phyloP scores from a whole-genome alignment of 2,329 filamentous ascomycete species.

The Didymella glomerata region DNA sequence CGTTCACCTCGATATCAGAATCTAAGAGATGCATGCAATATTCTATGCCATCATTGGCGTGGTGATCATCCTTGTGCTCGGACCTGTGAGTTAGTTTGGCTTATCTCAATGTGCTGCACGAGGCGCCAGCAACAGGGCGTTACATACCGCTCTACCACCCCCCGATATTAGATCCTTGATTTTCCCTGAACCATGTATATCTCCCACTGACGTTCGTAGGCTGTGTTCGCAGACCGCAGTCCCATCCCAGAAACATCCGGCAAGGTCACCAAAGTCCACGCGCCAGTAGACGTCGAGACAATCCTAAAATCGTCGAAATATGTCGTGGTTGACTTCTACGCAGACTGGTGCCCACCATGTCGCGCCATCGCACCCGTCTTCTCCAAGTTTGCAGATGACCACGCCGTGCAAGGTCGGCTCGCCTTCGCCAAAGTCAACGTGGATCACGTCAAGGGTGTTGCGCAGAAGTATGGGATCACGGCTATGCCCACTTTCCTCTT shows the following conservation, averaged over 20 bases:
- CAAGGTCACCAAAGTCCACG: constrained; percentile 7
- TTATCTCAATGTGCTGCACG: background rate
- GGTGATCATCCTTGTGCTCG: constrained; percentile 15
- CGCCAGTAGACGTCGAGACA: background rate
- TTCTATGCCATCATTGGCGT: constrained; percentile 17
- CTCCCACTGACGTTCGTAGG: constrained; percentile 1
- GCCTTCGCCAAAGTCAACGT: constrained; percentile 64
- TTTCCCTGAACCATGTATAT: no score
- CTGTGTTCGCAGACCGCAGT: constrained; percentile 16
- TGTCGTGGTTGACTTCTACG: constrained; percentile 20
- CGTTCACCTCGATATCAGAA: no score
- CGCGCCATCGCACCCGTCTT: constrained; percentile 61
- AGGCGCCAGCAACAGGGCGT: background rate
- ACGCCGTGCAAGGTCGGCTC: constrained; percentile 54
- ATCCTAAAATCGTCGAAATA: constrained; percentile 6
- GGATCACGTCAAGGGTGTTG: constrained; percentile 58
- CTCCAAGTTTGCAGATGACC: constrained; percentile 58
- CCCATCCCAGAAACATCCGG: constrained; percentile 19
- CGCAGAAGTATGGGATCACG: constrained; percentile 56
- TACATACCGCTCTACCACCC: background rate
- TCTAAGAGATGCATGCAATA: constrained; percentile 10
- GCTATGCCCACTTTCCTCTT: constrained; percentile 48
- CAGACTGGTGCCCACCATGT: constrained; percentile 63
- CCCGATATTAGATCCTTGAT: no score
- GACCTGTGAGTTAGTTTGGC: constrained; percentile 9